phyloP scores from a whole-genome alignment of 2,329 filamentous ascomycete species.

The Bertia moriformis region DNA sequence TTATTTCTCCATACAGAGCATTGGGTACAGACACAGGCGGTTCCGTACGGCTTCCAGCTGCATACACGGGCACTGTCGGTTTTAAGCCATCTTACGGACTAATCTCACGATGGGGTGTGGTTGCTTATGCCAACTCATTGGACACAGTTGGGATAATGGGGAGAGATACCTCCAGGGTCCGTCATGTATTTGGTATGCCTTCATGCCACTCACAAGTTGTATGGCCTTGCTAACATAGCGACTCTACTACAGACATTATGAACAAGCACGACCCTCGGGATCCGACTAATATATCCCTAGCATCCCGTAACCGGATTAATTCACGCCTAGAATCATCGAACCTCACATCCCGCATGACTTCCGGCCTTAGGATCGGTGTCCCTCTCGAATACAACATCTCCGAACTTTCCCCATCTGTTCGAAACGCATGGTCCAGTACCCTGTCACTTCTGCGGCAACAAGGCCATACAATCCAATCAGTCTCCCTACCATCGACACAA shows the following conservation, averaged over 20 bases:
- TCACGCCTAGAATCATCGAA: neutral
- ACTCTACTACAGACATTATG: neutral
- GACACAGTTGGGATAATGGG: constrained; percentile 58
- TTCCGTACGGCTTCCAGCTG: constrained; percentile 55
- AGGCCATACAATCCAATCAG: constrained; percentile 41
- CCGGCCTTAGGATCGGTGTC: constrained; percentile 17
- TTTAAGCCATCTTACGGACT: constrained; percentile 63
- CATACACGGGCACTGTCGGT: constrained; percentile 54
- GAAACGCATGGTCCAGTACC: constrained; percentile 35
- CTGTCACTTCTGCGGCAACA: constrained; percentile 31
- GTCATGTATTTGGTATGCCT: constrained; percentile 9
- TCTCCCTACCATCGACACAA: constrained; percentile 54
- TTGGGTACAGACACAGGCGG: constrained; percentile 63
- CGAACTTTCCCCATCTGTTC: constrained; percentile 40
- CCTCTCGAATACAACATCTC: constrained; percentile 49
- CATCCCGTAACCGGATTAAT: constrained; percentile 23
- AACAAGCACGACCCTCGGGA: neutral
- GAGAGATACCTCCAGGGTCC: constrained; percentile 18
- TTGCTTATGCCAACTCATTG: constrained; percentile 61
- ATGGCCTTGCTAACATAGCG: neutral
- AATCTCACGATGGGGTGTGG: constrained; percentile 53
- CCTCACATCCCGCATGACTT: neutral
- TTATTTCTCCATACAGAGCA: constrained; percentile 16
- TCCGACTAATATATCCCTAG: constrained; percentile 2
- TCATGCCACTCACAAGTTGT: constrained; percentile 7